Conservation (phyloP, 1,284 basidiomycete species). For the Trichosporon sp. region DNA sequence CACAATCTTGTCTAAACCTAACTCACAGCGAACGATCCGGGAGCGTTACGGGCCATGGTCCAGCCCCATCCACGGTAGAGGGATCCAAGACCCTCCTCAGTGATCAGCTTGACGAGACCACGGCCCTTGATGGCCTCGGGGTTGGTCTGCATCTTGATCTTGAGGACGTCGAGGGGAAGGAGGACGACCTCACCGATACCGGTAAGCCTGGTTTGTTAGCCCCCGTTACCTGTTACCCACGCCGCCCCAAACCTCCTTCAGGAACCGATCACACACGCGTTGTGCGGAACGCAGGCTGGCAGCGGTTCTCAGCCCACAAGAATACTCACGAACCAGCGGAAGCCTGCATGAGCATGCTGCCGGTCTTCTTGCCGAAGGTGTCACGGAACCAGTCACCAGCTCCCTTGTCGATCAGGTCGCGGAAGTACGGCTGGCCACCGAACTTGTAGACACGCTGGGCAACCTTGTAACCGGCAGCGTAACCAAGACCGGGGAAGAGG, state of each 20-base stretch:
- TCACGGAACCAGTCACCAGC: slow-evolving; percentile 77
- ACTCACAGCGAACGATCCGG: slow-evolving; percentile 88
- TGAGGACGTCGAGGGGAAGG: slow-evolving; percentile 91
- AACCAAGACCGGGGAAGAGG: slow-evolving; percentile 95
- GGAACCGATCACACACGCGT: not conserved
- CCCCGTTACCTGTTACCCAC: too few species aligned
- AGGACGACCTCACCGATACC: slow-evolving; percentile 97
- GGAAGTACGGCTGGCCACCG: slow-evolving; percentile 97
- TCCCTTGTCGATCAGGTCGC: slow-evolving; percentile 80
- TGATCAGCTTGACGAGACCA: slow-evolving; percentile 83
- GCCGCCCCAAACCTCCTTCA: not conserved
- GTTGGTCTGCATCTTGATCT: slow-evolving; percentile 98
- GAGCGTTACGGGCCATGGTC: slow-evolving; percentile 97
- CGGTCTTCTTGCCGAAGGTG: slow-evolving; percentile 90
- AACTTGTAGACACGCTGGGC: slow-evolving; percentile 96
- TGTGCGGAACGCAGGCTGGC: not conserved
- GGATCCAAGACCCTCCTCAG: slow-evolving; percentile 82
- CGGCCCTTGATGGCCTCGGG: slow-evolving; percentile 93
- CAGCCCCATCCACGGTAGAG: slow-evolving; percentile 98
- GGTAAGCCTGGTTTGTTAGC: slow-evolving; percentile 67
- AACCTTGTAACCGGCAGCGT: slow-evolving; percentile 97
- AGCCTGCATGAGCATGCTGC: slow-evolving; percentile 95
- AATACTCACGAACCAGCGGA: slow-evolving; percentile 80
- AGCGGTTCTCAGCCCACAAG: not conserved
- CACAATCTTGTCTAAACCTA: not conserved